Conservation (phyloP, 192 early-diverging fungal genomes). For the Backusella westeae region DNA sequence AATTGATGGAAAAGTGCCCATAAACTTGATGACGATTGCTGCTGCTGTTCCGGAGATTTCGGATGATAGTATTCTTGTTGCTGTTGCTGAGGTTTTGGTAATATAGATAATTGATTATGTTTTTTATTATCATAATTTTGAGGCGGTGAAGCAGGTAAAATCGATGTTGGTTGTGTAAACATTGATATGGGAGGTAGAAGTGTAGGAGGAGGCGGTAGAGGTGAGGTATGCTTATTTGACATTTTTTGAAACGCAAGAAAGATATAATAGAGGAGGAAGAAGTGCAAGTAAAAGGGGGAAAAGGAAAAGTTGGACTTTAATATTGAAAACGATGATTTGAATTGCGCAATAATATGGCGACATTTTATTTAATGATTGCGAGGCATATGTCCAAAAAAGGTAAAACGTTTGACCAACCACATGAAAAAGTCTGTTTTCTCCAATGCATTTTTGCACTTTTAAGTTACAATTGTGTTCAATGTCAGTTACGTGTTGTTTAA, state of each 20-base stretch:
- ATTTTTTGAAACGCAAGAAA: background rate
- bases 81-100: background rate
- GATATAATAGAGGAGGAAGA: background rate
- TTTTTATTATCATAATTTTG: background rate
- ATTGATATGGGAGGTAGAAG: constrained; percentile 32
- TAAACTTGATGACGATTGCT: background rate
- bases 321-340: background rate
- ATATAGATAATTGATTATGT: background rate
- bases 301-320: background rate
- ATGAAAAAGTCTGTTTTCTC: background rate
- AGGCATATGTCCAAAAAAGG: background rate
- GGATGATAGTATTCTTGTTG: constrained; percentile 11
- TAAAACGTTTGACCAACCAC: background rate
- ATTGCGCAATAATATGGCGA: constrained; percentile 23
- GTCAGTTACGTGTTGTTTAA: background rate
- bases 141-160: background rate
- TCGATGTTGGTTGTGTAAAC: constrained; percentile 1
- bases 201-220: background rate
- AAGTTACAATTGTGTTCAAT: background rate
- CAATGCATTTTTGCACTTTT: background rate
- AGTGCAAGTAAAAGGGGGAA: background rate
- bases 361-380: constrained; percentile 20
- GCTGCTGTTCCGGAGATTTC: background rate
- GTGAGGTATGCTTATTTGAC: background rate
- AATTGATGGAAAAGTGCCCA: constrained; percentile 15